Base-by-base conservation (phyloP, 805 yeast species). In the Lachancea cidri region DNA sequence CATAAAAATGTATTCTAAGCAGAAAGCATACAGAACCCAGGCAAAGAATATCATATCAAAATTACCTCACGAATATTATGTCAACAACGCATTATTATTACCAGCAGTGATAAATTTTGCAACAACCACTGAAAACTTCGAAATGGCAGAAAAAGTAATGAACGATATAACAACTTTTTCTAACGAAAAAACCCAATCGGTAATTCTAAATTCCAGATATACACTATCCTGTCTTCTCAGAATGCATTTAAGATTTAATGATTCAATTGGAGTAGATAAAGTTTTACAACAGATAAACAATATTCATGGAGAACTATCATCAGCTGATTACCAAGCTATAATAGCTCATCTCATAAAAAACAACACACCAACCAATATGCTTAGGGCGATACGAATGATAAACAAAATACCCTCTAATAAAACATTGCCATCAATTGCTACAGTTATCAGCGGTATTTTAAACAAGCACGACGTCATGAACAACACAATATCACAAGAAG, bases 201-300 rank as follows among this genome's bases (percentile, higher is more conserved):
- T 19, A 15, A 33, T 45, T 13, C 46, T 55, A 5, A 42, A 50
- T 36, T 53, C 58, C 18, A 50, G 45, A 40, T 45, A 50, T 17
- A 49, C 50, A 36, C 37, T 58, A 3, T 50, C 60, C 1, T 39
- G 57, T 2, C 27, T 60, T 13, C 40, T 60, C 15, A 42, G 47
- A 15, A 49, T 57, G 56, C 62, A 58, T 29, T 32, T 60, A 16
- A 37, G 38, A 5, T 60, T 58, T 32, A 48, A 52, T n/a, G 62
- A 58, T 33, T 49, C 60, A 13, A 42, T 40, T 9, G 59, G 61
- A 36, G 61, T 59, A 6, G 57, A 58, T 33, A 40, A 46, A 14
- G 52, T 53, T 3, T 37, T 57, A 6, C 51, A 47, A 32, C 52
- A 52, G 29, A 58, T 58, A 11, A 43, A 30, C 1, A 50, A 47